Base-by-base conservation (phyloP, 306 rosid genomes). In the Citrullus mucosospermus region DNA sequence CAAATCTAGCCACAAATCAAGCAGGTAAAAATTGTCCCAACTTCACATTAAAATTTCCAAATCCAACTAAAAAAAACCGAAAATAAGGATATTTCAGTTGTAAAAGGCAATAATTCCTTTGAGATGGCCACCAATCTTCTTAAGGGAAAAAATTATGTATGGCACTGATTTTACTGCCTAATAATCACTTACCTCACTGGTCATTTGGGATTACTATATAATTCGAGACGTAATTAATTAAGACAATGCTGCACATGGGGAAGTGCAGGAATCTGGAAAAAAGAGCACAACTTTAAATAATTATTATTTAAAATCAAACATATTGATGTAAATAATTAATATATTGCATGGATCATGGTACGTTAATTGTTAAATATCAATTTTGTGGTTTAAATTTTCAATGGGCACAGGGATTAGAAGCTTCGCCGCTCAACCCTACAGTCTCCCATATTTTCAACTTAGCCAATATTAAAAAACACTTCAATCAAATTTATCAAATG, bases 211-310 rank as follows among this genome's bases (percentile, higher is more conserved):
- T 34, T 65, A 65, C 7, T 67, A 10, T n/a, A 67, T 66, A 39
- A 9, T 66, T 16, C 9, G 74, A 39, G 20, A 4, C 20, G 74
- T 43, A 67, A 10, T 67, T 67, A 67, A 10, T 67, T 67, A 67
- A 67, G 51, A 66, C 34, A 66, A 66, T 69, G 56, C 44, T n/a
- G 75, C 56, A 69, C 75, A n/a, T 69, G 75, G 56, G 75, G 50
- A 41, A 69, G n/a, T 18, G 30, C 55, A 69, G 9, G 4, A 69
- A 44, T 34, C 75, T 69, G 44, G 75, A 43, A 69, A 69, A 43
- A 44, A 10, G 75, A 69, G 55, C 36, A 69, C 38, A 69, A 12
- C 16, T 32, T 48, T 48, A 48, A 2, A n/a, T 2, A 10, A 11
- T 2, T 46, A 11, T 41, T 17, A 67, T 39, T 41, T 34, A 30